phyloP scores from a whole-genome alignment of 164 flowering plant species.

The Stephania japonica region DNA sequence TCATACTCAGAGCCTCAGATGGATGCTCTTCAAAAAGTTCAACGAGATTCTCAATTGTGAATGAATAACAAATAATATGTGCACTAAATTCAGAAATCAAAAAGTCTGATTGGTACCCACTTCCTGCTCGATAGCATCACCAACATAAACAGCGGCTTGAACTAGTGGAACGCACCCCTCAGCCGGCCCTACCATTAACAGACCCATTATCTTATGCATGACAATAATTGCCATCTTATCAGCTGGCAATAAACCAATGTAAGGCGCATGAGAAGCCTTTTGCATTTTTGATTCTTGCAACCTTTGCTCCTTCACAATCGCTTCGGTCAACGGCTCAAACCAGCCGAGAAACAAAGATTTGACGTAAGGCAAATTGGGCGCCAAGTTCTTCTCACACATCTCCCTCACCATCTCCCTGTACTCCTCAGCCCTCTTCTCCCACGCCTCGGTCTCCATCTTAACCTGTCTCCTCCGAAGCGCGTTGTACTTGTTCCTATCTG shows the following conservation, averaged over 20 bases:
- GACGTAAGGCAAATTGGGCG: conserved; percentile 78
- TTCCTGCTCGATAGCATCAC: conserved; percentile 83
- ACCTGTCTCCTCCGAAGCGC: conserved; percentile 67
- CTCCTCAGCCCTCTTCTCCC: conserved; percentile 78
- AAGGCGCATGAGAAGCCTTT: conserved; percentile 57
- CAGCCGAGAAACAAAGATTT: conserved; percentile 72
- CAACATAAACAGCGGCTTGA: conserved; percentile 75
- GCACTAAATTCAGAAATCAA: neutral
- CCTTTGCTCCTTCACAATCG: conserved; percentile 62
- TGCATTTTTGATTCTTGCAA: conserved; percentile 37
- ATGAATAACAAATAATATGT: neutral
- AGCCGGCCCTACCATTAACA: conserved; percentile 57
- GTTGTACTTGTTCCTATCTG: conserved; percentile 45
- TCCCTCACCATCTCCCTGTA: conserved; percentile 65
- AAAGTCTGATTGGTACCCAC: conserved; percentile 26
- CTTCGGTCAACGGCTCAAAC: conserved; percentile 79
- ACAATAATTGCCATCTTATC: conserved; percentile 94
- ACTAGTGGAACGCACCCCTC: conserved; percentile 61
- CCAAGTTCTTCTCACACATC: conserved; percentile 75
- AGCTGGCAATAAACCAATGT: conserved; percentile 61
- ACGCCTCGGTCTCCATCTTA: conserved; percentile 79
- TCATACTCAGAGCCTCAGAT: neutral
- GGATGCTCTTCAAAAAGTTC: neutral
- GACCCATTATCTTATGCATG: conserved; percentile 89
- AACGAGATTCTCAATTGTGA: neutral